phyloP scores from a whole-genome alignment of 2,329 filamentous ascomycete genomes.

The Helotiales sp. region DNA sequence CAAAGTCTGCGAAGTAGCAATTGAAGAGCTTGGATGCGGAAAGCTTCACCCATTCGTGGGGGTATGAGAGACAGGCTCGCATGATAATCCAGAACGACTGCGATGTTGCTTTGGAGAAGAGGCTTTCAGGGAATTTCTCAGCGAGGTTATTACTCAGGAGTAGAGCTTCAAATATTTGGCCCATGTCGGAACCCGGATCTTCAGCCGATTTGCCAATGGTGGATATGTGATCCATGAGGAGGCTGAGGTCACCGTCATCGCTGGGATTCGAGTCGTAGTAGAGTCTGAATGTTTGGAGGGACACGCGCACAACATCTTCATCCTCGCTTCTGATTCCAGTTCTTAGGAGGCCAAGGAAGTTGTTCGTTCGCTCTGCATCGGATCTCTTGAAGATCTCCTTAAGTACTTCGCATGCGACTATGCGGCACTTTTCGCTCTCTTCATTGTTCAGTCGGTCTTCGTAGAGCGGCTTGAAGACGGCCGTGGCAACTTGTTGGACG shows the following conservation, averaged over 20 bases:
- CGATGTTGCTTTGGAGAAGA: constrained; percentile 61
- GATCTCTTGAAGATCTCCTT: constrained; percentile 81
- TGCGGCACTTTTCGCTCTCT: constrained; percentile 81
- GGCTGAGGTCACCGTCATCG: constrained; percentile 60
- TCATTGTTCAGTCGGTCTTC: constrained; percentile 75
- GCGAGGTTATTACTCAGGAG: constrained; percentile 71
- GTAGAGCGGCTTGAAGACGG: constrained; percentile 85
- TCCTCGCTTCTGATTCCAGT: constrained; percentile 80
- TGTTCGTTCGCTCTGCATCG: constrained; percentile 71
- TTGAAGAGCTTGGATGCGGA: constrained; percentile 76
- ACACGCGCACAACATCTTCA: constrained; percentile 70
- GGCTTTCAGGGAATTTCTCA: constrained; percentile 65
- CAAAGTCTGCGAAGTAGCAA: constrained; percentile 81
- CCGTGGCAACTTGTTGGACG: constrained; percentile 79
- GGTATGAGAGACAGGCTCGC: constrained; percentile 71
- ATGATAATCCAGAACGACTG: constrained; percentile 74
- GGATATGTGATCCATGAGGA: constrained; percentile 58
- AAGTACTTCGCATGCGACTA: constrained; percentile 79
- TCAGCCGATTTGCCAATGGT: constrained; percentile 57
- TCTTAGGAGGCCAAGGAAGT: constrained; percentile 72
- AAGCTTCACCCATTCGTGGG: constrained; percentile 76
- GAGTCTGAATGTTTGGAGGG: constrained; percentile 79
- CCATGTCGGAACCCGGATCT: constrained; percentile 64
- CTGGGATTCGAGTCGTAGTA: constrained; percentile 75
- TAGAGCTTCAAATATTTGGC: constrained; percentile 76